A percentile compares a stretch with the other conserved stretches of the same genome.
Conservation (phyloP, 2,329 filamentous ascomycete genomes). For the Epichloe coenophiala region DNA sequence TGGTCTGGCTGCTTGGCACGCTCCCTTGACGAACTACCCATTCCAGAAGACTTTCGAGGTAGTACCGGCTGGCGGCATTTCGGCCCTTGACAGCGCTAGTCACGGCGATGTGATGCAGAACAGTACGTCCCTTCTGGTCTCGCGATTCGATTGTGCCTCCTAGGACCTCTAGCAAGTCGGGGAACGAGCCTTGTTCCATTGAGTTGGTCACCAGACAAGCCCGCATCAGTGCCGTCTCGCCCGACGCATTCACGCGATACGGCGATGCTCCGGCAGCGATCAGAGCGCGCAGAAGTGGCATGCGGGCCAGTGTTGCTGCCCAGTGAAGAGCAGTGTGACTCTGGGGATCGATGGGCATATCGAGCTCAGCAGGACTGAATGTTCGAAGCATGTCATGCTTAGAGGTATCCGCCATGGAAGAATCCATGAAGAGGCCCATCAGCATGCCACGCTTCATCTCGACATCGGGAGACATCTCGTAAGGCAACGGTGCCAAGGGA, state of each 20-base stretch:
- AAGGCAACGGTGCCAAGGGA: conserved; percentile 52
- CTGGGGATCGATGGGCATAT: conserved; percentile 82
- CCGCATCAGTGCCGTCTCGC: conserved; percentile 86
- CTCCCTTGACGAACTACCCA: conserved; percentile 84
- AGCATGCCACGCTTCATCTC: conserved; percentile 72
- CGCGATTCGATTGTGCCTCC: conserved; percentile 82
- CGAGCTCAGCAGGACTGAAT: conserved; percentile 67
- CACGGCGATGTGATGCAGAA: conserved; percentile 90
- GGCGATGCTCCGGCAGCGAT: conserved; percentile 78
- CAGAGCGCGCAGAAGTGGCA: conserved; percentile 67
- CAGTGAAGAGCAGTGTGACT: conserved; percentile 88
- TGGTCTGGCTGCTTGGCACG: conserved; percentile 38
- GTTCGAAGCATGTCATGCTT: conserved; percentile 66
- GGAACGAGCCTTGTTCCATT: conserved; percentile 79
- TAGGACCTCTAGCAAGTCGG: conserved; percentile 77
- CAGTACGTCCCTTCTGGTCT: conserved; percentile 79
- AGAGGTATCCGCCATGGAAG: conserved; percentile 53
- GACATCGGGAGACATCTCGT: conserved; percentile 46
- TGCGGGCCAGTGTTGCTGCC: conserved; percentile 84
- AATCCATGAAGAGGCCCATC: conserved; percentile 71
- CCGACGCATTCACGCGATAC: conserved; percentile 73
- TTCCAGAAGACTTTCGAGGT: conserved; percentile 84
- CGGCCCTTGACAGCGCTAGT: conserved; percentile 92
- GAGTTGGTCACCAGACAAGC: conserved; percentile 91
- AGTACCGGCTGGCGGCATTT: conserved; percentile 84